These are phyloP conservation scores for Avena insularis DNA, from an alignment of 176 grass and related monocot genomes.

Conservation along the genomic window DNA sequence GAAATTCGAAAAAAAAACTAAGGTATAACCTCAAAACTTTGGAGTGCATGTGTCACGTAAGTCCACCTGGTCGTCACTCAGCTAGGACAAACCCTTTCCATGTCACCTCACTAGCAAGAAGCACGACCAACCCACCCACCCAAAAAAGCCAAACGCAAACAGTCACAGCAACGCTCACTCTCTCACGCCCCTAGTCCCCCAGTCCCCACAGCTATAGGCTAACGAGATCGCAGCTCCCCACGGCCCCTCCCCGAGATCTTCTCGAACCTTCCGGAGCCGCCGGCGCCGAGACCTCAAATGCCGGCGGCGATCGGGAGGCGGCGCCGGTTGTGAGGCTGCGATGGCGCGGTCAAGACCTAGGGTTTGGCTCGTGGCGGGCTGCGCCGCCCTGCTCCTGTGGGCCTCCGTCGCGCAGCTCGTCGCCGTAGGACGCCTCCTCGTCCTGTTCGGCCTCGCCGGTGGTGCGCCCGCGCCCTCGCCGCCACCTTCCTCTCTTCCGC, in stretches of 20 bases:
- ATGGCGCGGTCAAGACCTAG: constrained; percentile 70
- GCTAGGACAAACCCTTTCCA: not conserved
- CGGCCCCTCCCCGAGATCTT: constrained; percentile 24
- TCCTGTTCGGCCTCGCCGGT: constrained; percentile 37
- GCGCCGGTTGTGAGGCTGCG: constrained; percentile 35
- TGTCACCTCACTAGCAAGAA: not conserved
- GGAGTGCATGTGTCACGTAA: not conserved
- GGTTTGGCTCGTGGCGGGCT: constrained; percentile 70
- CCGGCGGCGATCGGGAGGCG: constrained; percentile 25
- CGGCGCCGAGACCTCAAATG: constrained; percentile 23
- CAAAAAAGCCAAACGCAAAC: constrained; percentile 3
- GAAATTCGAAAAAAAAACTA: too few species aligned
- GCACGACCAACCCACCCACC: not conserved
- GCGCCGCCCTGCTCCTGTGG: constrained; percentile 70
- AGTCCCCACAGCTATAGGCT: not conserved
- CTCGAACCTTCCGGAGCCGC: constrained; percentile 21
- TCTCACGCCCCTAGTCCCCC: not conserved
- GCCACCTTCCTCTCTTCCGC: constrained; percentile 47
- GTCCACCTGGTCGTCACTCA: not conserved
- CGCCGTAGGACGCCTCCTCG: constrained; percentile 60
- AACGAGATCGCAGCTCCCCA: constrained; percentile 30
- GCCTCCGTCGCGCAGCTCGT: constrained; percentile 72
- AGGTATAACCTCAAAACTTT: too few species aligned
- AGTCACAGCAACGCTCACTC: not conserved
- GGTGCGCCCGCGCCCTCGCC: constrained; percentile 36